These are phyloP conservation scores for Fusarium robinianum DNA, from an alignment of 2,329 filamentous ascomycete genomes.

Conservation along the genomic window DNA sequence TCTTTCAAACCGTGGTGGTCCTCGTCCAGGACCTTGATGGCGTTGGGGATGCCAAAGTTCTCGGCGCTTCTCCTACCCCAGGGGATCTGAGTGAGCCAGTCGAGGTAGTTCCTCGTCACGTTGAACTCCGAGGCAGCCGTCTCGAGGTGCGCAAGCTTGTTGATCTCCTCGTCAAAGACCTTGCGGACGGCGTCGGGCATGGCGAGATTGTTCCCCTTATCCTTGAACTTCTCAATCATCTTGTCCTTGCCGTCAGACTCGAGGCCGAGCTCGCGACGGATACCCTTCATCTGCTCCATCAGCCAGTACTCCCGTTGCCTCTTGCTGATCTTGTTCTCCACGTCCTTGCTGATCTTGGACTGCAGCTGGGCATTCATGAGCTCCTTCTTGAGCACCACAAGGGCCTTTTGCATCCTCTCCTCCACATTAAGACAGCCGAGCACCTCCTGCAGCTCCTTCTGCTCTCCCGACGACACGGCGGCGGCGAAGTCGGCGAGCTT, in stretches of 20 bases:
- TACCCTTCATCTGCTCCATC: conserved; percentile 99
- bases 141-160: conserved; percentile 94
- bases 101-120: conserved; percentile 95
- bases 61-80: conserved; percentile 96
- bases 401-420: conserved; percentile 86
- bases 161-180: conserved; percentile 97
- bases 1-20: conserved; percentile 97
- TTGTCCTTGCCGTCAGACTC: conserved; percentile 99
- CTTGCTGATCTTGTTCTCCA: conserved; percentile 96
- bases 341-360: conserved; percentile 96
- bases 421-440: conserved; percentile 88
- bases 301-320: conserved; percentile 97
- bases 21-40: conserved; percentile 87
- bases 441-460: conserved; percentile 89
- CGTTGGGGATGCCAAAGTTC: conserved; percentile 94
- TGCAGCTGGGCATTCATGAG: conserved; percentile 97
- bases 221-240: conserved; percentile 94
- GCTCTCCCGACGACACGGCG: conserved; percentile 91
- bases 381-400: conserved; percentile 95
- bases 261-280: conserved; percentile 90
- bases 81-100: conserved; percentile 97
- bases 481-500: conserved; percentile 97
- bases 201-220: conserved; percentile 88
- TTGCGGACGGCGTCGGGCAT: conserved; percentile 98
- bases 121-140: conserved; percentile 98